phyloP scores from a whole-genome alignment of 1,284 basidiomycete species.

The Leccinum huronense region DNA sequence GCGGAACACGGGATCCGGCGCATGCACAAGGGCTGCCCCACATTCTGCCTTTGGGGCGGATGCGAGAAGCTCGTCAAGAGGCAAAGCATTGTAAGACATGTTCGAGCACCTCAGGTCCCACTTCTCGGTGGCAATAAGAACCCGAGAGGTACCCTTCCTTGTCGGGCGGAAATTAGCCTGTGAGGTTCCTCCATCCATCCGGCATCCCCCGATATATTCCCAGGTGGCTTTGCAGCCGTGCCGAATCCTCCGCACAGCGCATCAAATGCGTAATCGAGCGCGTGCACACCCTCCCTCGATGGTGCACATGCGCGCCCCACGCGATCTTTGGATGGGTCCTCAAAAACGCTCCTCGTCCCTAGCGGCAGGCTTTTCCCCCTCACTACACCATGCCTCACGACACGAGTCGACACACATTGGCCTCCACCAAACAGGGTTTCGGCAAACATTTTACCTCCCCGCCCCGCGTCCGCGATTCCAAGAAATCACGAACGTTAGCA shows the following conservation, averaged over 20 bases:
- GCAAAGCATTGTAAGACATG: constrained; percentile 13
- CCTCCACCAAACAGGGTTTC: no score
- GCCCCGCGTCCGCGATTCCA: no score
- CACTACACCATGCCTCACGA: neutral
- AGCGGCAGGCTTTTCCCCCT: neutral
- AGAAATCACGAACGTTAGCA: no score
- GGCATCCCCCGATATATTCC: neutral
- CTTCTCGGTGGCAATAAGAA: neutral
- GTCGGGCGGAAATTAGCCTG: neutral
- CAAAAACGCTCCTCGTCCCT: neutral
- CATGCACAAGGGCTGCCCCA: neutral
- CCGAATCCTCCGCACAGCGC: neutral
- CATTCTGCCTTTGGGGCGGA: constrained; percentile 18
- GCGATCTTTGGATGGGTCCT: neutral
- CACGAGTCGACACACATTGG: neutral
- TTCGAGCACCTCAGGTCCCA: neutral
- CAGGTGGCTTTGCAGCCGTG: neutral
- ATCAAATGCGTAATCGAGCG: neutral
- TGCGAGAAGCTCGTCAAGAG: constrained; percentile 15
- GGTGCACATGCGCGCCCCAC: no score
- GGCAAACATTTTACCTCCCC: no score
- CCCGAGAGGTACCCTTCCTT: neutral
- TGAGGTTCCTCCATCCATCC: neutral
- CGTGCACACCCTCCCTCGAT: neutral
- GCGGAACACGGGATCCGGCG: constrained; percentile 15